Percentiles rank a stretch among this genome's conserved stretches.
Evolutionary conservation across 495 filamentous ascomycete species (phyloP).

Genomic region (Emericellopsis terricola): DNA sequence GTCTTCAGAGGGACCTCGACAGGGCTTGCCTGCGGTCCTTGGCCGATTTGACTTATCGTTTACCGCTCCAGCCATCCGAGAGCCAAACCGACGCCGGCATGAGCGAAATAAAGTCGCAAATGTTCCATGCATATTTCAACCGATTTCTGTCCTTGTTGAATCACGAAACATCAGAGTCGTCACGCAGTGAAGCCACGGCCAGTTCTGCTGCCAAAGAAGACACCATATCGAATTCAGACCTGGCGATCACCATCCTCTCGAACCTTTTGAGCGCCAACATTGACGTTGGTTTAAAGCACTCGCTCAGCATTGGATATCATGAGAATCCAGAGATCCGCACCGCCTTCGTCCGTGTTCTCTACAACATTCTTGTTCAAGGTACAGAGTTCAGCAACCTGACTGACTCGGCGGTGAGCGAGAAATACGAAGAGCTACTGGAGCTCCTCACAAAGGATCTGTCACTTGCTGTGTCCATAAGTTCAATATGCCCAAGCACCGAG

Average conservation of each 20-base stretch:
- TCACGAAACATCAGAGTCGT: constrained; percentile 27
- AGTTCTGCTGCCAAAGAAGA: constrained; percentile 24
- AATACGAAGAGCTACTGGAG: constrained; percentile 43
- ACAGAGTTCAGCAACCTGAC: constrained; percentile 48
- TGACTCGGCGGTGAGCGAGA: constrained; percentile 43
- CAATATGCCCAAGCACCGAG: constrained; percentile 43
- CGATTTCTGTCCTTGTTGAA: constrained; percentile 42
- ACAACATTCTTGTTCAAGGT: constrained; percentile 47
- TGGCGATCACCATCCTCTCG: constrained; percentile 44
- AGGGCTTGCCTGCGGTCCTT: constrained; percentile 41
- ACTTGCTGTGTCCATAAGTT: constrained; percentile 40
- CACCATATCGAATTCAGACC: constrained; percentile 29
- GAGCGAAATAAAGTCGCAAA: constrained; percentile 41
- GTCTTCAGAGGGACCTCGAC: constrained; percentile 43
- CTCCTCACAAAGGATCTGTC: constrained; percentile 39
- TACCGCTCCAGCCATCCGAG: constrained; percentile 45
- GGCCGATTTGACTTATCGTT: constrained; percentile 41
- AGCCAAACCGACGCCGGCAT: constrained; percentile 40
- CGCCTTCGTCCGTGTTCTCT: constrained; percentile 47
- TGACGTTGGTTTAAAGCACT: constrained; percentile 48
- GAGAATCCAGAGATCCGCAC: constrained; percentile 48
- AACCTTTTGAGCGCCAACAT: constrained; percentile 51
- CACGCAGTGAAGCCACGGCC: constrained; percentile 19
- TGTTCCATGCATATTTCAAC: constrained; percentile 52
- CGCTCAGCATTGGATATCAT: constrained; percentile 45